Evolutionary conservation across 176 grass and related monocot species (phyloP).

Genomic region (Triticum monococcum): DNA sequence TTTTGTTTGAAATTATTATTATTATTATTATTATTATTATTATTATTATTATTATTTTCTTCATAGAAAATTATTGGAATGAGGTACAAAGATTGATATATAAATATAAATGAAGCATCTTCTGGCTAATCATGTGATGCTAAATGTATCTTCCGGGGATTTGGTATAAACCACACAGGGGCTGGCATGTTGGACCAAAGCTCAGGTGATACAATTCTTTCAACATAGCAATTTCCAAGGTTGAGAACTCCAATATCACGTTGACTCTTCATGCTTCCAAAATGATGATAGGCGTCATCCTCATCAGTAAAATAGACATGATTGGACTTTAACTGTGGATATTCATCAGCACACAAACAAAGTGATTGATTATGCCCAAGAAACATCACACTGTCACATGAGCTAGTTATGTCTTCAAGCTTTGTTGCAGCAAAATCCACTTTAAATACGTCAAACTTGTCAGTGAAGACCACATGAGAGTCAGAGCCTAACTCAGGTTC

Average conservation of each 20-base stretch:
- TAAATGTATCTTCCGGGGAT: neutral
- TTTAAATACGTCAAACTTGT: neutral
- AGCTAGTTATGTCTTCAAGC: neutral
- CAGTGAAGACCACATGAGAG: neutral
- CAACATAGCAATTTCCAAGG: neutral
- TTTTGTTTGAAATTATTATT: neutral
- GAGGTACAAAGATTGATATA: neutral
- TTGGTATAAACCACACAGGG: neutral
- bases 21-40: neutral
- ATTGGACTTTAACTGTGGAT: neutral
- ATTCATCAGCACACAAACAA: neutral
- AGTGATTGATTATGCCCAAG: neutral
- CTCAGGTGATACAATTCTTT: neutral
- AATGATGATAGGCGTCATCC: neutral
- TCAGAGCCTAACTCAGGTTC: neutral
- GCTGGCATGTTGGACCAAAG: neutral
- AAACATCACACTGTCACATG: neutral
- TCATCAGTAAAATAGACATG: neutral
- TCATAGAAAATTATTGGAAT: too few species aligned
- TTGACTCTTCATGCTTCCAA: neutral
- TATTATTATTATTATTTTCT: neutral
- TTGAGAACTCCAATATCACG: neutral
- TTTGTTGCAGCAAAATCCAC: neutral
- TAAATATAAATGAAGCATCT: neutral
- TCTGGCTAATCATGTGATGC: neutral